Base-by-base conservation (phyloP, 176 grass and related monocot genomes). In the Musa troglodytarum region DNA sequence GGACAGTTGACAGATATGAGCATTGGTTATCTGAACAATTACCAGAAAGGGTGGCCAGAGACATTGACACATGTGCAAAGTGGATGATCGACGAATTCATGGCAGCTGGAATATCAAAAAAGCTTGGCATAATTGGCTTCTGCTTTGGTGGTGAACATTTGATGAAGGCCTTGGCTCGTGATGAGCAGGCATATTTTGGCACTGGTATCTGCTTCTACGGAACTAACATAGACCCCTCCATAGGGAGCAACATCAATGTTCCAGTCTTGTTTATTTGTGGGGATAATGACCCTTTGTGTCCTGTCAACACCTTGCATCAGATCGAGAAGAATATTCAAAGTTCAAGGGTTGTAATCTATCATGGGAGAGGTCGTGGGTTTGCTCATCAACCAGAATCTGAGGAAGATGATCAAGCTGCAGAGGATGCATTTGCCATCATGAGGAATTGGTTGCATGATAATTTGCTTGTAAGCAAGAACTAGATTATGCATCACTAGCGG, bases 121-220 rank as follows among this genome's bases (percentile, higher is more conserved):
- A 94, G 83, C 88, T 99, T 5, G 84, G 86, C 57, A 54, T 94
- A 11, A 50, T 99, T 54, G 95, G 95, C n/a, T 92, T 94, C 82
- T 89, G 90, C 76, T 91, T 88, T 80, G 88, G 95, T 17, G 95
- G 95, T 13, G 74, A 69, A 16, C 88, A 68, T 12, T 83, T 94
- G 24, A 61, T 94, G 2, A 86, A 99, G 85, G 11, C 82, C 23
- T 79, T 99, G 77, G 88, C 86, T 50, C 84, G 81, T 17, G 95
- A 94, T 74, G 79, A 71, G 16, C 74, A 66, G 22, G 52, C 12
- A 43, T 56, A 82, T 82, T 94, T 89, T 76, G 52, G 78, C 69
- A 86, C 84, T 14, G 90, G 86, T 0, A 84, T 99, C 49, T 99
- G 95, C 83, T 99, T 99, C 82, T 94, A 94, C 34, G 90, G 95